Percentiles rank a stretch among this genome's conserved stretches.
Conservation (phyloP, 2,329 filamentous ascomycete species). For the Celoporthe dispersa region DNA sequence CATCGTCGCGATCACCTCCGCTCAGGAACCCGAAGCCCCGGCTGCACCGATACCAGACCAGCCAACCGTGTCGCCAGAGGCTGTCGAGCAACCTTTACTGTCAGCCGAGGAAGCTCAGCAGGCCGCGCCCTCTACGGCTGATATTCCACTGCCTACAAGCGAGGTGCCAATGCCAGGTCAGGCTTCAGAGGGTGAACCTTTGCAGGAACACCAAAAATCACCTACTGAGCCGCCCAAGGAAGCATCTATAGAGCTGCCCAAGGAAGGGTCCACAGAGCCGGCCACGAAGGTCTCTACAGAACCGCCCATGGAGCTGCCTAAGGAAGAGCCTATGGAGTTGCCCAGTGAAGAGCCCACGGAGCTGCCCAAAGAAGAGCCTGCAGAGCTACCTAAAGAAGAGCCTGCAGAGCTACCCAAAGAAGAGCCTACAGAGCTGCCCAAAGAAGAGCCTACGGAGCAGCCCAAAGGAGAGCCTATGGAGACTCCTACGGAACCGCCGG, state of each 20-base stretch:
- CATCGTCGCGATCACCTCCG: conserved; percentile 13
- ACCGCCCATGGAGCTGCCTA: background rate
- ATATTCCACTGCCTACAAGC: conserved; percentile 21
- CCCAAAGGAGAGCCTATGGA: background rate
- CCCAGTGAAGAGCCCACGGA: background rate
- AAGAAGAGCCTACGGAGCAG: too few species aligned
- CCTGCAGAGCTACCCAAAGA: too few species aligned
- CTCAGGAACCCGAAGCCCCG: conserved; percentile 1
- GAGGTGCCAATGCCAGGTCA: conserved; percentile 26
- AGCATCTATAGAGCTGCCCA: background rate
- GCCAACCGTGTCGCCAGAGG: background rate
- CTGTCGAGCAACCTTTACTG: conserved; percentile 11
- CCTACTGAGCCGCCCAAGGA: background rate
- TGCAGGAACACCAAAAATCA: background rate
- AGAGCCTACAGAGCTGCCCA: too few species aligned
- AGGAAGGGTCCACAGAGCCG: background rate
- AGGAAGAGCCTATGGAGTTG: too few species aligned
- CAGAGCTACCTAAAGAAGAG: too few species aligned
- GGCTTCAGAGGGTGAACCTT: background rate
- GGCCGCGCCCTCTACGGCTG: conserved; percentile 6
- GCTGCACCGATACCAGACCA: conserved; percentile 15
- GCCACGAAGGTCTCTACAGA: background rate
- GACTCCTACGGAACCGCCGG: background rate
- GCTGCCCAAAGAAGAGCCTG: background rate
- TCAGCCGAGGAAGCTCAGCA: background rate